Evolutionary conservation across 257 asterid species (phyloP), one percentile per base, ranked within the genome.

Genomic region (Ilex asprella): DNA sequence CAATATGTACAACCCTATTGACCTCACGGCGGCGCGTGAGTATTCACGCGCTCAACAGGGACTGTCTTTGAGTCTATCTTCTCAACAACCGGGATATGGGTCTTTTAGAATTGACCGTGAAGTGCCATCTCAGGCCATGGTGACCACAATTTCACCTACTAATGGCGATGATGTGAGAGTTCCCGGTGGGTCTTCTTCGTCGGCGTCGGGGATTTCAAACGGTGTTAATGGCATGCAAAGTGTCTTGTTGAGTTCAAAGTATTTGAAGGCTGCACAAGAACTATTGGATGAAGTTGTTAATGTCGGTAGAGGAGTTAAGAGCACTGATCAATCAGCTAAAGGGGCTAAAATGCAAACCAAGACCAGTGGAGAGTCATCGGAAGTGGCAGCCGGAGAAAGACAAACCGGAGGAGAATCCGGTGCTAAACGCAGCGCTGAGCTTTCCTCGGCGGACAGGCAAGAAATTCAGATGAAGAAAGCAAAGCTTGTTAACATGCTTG

Each of bases 381-480:
- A 57, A 13, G 65, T 58, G 13, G 70, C 71, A 1, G 67, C 59
- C 39, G 68, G 65, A 9, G 86, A 66, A 1, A 79, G 72, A 7
- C 71, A 65, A 2, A 67, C 50, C 46, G 90, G 79, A 0, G 81
- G 69, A 3, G 88, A 83, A 7, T 70, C 73, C 65, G 54, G 75
- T 46, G 75, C 16, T 2, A 81, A 84, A 62, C 84, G 88, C n/a
- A 77, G 63, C 13, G 51, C 79, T 6, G 98, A 92, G 74, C 86
- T 85, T 47, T 78, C 75, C 4, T 84, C 97, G 2, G 89, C 83
- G 0, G 98, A 92, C 61, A 84, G 89, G 64, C 98, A 89, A 30
- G 98, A 92, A 80, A 84, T 89, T 75, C 97, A 89, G 81, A 84
- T 92, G 97, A 92, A 89, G 82, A 92, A 89, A 70, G 95, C 96